Conservation (phyloP, 345 rosid genomes). For the Laguncularia racemosa region DNA sequence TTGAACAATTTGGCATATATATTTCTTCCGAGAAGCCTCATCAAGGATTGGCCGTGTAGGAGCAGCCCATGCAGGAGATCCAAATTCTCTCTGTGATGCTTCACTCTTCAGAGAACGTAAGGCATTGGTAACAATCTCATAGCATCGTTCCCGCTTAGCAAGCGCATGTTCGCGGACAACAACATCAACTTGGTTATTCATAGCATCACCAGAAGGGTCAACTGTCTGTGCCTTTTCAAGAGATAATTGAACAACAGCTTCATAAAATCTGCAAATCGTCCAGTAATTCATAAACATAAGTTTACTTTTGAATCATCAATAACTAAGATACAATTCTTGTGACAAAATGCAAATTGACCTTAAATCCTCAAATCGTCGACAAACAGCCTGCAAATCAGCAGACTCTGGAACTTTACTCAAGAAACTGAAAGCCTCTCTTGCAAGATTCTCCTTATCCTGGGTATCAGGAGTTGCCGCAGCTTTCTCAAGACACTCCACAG, state of each 20-base stretch:
- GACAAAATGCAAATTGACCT: slow-evolving; percentile 35
- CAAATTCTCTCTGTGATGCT: slow-evolving; percentile 37
- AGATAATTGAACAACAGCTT: slow-evolving; percentile 92
- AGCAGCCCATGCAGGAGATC: slow-evolving; percentile 49
- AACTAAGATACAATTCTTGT: slow-evolving; percentile 5
- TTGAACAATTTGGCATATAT: slow-evolving; percentile 90
- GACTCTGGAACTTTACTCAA: slow-evolving; percentile 91
- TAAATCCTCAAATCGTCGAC: slow-evolving; percentile 93
- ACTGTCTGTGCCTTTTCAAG: slow-evolving; percentile 89
- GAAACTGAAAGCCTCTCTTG: slow-evolving; percentile 77
- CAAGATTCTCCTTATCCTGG: slow-evolving; percentile 78
- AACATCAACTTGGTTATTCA: slow-evolving; percentile 80
- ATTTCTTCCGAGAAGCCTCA: slow-evolving; percentile 60
- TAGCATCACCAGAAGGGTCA: slow-evolving; percentile 93
- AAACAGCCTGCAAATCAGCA: slow-evolving; percentile 86
- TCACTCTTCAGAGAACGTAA: slow-evolving; percentile 67
- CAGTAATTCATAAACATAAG: slow-evolving; percentile 6
- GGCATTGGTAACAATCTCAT: slow-evolving; percentile 73
- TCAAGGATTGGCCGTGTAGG: slow-evolving; percentile 47
- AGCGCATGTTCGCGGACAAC: slow-evolving; percentile 67
- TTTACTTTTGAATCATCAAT: background rate
- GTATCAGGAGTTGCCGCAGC: slow-evolving; percentile 61
- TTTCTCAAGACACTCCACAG: slow-evolving; percentile 92
- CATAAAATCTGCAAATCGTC: slow-evolving; percentile 71
- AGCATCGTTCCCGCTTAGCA: slow-evolving; percentile 80